Percentiles rank a stretch among this genome's conserved stretches.
Evolutionary conservation across 2,329 filamentous ascomycete species (phyloP).

Genomic region (Cytospora paraplurivora): DNA sequence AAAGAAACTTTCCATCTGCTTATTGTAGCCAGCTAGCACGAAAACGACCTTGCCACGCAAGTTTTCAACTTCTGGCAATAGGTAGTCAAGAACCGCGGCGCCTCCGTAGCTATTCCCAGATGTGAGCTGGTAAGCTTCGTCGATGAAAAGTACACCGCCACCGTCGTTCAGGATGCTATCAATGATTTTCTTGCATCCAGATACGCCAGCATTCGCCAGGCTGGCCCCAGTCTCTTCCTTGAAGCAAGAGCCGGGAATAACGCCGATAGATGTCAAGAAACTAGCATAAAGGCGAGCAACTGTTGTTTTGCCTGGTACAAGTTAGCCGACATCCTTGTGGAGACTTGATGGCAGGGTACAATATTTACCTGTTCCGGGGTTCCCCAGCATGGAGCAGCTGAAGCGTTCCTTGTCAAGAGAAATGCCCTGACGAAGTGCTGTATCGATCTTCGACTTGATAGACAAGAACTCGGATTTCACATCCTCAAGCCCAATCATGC

Average conservation of each 20-base stretch:
- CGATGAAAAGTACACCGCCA: constrained; percentile 74
- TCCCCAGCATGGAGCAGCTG: constrained; percentile 66
- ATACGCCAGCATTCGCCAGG: constrained; percentile 64
- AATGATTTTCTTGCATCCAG: constrained; percentile 58
- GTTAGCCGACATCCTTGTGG: constrained; percentile 18
- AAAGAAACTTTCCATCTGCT: constrained; percentile 77
- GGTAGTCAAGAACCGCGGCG: constrained; percentile 65
- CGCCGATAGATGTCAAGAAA: constrained; percentile 63
- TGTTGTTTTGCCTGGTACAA: constrained; percentile 65
- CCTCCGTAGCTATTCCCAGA: constrained; percentile 61
- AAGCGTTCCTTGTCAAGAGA: constrained; percentile 61
- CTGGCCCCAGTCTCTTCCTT: constrained; percentile 69
- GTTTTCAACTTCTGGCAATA: constrained; percentile 75
- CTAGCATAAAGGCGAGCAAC: constrained; percentile 70
- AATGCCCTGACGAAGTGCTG: constrained; percentile 56
- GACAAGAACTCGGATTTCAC: constrained; percentile 66
- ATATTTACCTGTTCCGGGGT: constrained; percentile 69
- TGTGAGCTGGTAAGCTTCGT: constrained; percentile 76
- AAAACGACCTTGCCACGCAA: constrained; percentile 69
- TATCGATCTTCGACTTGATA: constrained; percentile 67
- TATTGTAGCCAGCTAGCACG: constrained; percentile 71
- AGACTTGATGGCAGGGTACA: not conserved
- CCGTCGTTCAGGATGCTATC: constrained; percentile 57
- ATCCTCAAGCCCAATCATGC: constrained; percentile 69
- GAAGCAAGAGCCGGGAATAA: constrained; percentile 62